Evolutionary conservation across 495 filamentous ascomycete species (phyloP), one percentile per base, ranked within the genome.

Genomic region (Aspergillus sclerotioniger): DNA sequence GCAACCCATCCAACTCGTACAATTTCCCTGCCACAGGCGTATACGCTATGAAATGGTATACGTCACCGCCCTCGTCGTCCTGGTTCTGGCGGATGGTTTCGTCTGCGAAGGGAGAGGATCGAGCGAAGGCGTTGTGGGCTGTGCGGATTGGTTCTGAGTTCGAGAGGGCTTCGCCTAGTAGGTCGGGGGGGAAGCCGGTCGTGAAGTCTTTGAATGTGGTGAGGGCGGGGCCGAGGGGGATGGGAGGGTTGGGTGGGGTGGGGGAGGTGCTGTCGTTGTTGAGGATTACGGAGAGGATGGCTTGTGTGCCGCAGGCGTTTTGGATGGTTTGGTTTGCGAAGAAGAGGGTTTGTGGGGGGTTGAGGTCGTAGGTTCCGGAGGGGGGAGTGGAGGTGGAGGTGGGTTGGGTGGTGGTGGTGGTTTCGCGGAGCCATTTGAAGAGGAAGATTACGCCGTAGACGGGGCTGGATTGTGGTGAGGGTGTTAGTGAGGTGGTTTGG

Each of bases 361-460:
- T 80, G 57, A 78, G 75, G 76, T 96, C 93, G 74, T 90, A 96
- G 45, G 72, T 79, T 50, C 94, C 92, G 70, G 96, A 50, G 15
- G 53, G 46, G 19, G 57, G 32, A 41, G 90, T 88, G 19, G 83
- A 80, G 55, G 54, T 51, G 28, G 55, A 81, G 56, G 77, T 72
- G 41, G 75, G 67, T 63, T 83, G 82, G 53, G 82, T 83, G n/a
- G n/a, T n/a, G n/a, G n/a, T n/a, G n/a, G n/a, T n/a, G 56, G 85
- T 78, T 70, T 90, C 88, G 44, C 88, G 90, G 20, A 88, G 90
- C 77, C 90, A 99, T 79, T 96, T 98, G 86, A 99, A 99, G 70
- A 99, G 91, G 77, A 99, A 98, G 70, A 99, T 97, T 61, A 98
- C 92, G 70, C 94, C 94, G 77, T 98, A 96, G 61, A 96, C 84